Evolutionary conservation across 805 yeast genomes (phyloP).

Genomic region (Vanderwaltozyma yarrowii): DNA sequence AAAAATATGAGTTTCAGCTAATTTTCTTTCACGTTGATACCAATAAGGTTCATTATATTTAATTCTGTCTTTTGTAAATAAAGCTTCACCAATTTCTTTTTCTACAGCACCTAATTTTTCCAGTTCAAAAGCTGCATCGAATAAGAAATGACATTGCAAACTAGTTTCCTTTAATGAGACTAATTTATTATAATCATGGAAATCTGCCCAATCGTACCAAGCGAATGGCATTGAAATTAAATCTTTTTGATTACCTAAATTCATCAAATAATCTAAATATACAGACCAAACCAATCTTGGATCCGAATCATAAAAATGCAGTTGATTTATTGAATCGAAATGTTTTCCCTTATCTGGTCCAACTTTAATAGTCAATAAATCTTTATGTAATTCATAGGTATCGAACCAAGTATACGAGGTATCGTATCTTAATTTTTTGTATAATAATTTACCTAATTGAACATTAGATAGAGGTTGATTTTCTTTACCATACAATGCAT

Average conservation of each 20-base stretch:
- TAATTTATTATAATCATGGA: conserved; percentile 33
- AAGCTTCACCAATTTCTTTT: conserved; percentile 11
- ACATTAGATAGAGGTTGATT: not conserved
- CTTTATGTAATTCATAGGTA: conserved; percentile 12
- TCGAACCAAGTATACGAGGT: conserved; percentile 12
- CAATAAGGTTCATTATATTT: conserved; percentile 13
- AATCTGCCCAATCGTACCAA: conserved; percentile 51
- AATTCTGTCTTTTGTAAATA: conserved; percentile 15
- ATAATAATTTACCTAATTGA: conserved; percentile 5
- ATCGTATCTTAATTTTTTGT: conserved; percentile 14
- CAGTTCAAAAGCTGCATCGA: conserved; percentile 16
- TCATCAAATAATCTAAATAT: conserved; percentile 31
- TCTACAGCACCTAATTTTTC: conserved; percentile 12
- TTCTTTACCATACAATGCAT: not conserved
- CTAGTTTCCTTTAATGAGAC: conserved; percentile 20
- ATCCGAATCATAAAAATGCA: conserved; percentile 38
- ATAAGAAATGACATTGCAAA: conserved; percentile 17
- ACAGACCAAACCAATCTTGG: conserved; percentile 48
- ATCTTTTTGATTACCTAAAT: conserved; percentile 11
- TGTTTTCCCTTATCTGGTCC: conserved; percentile 14
- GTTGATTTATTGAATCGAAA: conserved; percentile 13
- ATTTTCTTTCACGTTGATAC: conserved; percentile 7
- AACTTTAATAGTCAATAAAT: conserved; percentile 11
- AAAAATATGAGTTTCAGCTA: conserved; percentile 2
- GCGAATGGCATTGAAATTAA: conserved; percentile 34